phyloP scores from a whole-genome alignment of 2,329 filamentous ascomycete species.

The Ophiocordyceps camponoti-saundersi region DNA sequence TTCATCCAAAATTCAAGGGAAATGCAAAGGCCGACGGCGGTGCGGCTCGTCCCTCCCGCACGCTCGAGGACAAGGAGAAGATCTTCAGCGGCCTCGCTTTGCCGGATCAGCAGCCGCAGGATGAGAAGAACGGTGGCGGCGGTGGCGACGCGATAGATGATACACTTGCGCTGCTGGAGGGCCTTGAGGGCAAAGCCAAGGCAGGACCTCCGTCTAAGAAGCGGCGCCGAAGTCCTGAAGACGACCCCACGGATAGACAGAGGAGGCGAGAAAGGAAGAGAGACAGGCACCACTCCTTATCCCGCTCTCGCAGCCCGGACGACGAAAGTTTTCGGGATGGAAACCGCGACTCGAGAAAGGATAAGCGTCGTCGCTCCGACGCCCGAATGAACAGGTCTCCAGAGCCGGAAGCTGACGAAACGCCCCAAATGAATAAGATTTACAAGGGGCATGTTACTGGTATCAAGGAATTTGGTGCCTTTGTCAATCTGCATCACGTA shows the following conservation, averaged over 20 bases:
- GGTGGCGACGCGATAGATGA: constrained; percentile 65
- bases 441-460: constrained; percentile 85
- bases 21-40: constrained; percentile 24
- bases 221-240: constrained; percentile 40
- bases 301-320: constrained; percentile 19
- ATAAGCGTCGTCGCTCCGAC: constrained; percentile 24
- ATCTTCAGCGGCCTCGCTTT: constrained; percentile 85
- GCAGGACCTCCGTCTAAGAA: constrained; percentile 32
- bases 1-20: constrained; percentile 79
- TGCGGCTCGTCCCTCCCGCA: constrained; percentile 21
- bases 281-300: constrained; percentile 18
- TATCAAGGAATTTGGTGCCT: constrained; percentile 88
- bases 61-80: constrained; percentile 56
- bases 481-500: constrained; percentile 81
- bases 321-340: constrained; percentile 29
- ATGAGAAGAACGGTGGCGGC: constrained; percentile 10
- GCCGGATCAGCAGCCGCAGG: constrained; percentile 53
- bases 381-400: constrained; percentile 50
- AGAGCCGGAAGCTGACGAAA: constrained; percentile 61
- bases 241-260: constrained; percentile 21
- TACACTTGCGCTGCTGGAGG: constrained; percentile 82
- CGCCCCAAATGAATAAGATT: constrained; percentile 67
- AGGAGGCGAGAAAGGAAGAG: constrained; percentile 4
- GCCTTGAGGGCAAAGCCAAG: constrained; percentile 51
- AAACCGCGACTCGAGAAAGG: constrained; percentile 13